These are phyloP conservation scores for Hippophae gyantsensis DNA, from an alignment of 306 rosid genomes.

Conservation along the genomic window DNA sequence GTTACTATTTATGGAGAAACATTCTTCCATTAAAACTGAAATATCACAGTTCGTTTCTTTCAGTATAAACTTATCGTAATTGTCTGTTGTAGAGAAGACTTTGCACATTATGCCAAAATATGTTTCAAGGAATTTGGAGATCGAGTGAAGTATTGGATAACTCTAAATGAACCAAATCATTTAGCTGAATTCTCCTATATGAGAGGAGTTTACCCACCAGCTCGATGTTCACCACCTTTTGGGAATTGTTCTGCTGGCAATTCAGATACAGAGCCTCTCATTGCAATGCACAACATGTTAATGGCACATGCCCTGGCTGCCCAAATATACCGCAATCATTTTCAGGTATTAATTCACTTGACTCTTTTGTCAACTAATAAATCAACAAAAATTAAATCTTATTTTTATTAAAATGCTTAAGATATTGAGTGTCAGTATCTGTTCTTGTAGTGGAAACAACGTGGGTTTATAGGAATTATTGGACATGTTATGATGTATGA, in stretches of 20 bases:
- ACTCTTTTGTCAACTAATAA: too few species aligned
- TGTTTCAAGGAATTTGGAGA: slow-evolving; percentile 22
- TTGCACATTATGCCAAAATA: slow-evolving; percentile 7
- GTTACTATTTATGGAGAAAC: not conserved
- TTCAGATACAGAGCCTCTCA: slow-evolving; percentile 55
- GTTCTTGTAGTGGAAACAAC: slow-evolving; percentile 34
- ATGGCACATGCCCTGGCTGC: slow-evolving; percentile 59
- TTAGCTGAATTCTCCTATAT: slow-evolving; percentile 3
- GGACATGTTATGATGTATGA: slow-evolving; percentile 33
- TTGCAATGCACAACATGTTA: slow-evolving; percentile 52
- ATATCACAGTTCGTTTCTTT: not conserved
- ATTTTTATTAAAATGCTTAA: not conserved
- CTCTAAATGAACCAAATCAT: slow-evolving; percentile 13
- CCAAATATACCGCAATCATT: slow-evolving; percentile 37
- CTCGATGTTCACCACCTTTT: slow-evolving; percentile 50
- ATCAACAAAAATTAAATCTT: too few species aligned
- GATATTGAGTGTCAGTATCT: not conserved
- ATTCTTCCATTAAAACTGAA: not conserved
- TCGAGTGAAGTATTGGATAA: slow-evolving; percentile 21
- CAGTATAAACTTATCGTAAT: too few species aligned
- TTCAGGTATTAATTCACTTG: slow-evolving; percentile 27
- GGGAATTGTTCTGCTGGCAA: slow-evolving; percentile 56
- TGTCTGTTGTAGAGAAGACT: slow-evolving; percentile 8
- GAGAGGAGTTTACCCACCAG: slow-evolving; percentile 28
- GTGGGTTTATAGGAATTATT: slow-evolving; percentile 43